These are phyloP conservation scores for Chionographis japonica DNA, from an alignment of 106 monocot genomes.

Conservation along the genomic window DNA sequence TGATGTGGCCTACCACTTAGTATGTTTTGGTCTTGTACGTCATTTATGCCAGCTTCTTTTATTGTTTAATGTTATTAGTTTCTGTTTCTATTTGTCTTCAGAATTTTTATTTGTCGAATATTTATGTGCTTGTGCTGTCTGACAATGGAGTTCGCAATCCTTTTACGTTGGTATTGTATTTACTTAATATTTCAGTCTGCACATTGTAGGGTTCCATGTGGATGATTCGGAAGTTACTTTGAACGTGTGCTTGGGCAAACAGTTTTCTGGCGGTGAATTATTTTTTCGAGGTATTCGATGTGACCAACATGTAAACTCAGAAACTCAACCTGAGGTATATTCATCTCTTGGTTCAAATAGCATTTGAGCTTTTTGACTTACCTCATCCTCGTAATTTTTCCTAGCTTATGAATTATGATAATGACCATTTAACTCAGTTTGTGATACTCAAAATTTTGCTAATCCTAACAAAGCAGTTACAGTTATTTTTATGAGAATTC, in stretches of 20 bases:
- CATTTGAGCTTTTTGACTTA: background rate
- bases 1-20: no score
- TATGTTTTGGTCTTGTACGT: no score
- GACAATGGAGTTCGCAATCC: background rate
- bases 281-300: conserved; percentile 91
- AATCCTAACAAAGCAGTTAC: no score
- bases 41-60: background rate
- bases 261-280: conserved; percentile 92
- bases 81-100: background rate
- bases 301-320: conserved; percentile 91
- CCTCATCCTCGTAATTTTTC: background rate
- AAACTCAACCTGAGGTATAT: conserved; percentile 74
- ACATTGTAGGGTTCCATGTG: conserved; percentile 81
- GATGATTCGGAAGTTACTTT: conserved; percentile 99
- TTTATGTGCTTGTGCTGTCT: background rate
- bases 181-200: conserved; percentile 5
- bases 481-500: no score
- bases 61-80: background rate
- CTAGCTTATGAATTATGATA: background rate
- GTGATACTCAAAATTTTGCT: no score
- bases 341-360: background rate
- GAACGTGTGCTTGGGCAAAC: conserved; percentile 92
- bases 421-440: no score
- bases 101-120: background rate
- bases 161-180: background rate